These are phyloP conservation scores for Raphanus hybrid DNA, from an alignment of 441 rosid genomes.

Conservation along the genomic window DNA sequence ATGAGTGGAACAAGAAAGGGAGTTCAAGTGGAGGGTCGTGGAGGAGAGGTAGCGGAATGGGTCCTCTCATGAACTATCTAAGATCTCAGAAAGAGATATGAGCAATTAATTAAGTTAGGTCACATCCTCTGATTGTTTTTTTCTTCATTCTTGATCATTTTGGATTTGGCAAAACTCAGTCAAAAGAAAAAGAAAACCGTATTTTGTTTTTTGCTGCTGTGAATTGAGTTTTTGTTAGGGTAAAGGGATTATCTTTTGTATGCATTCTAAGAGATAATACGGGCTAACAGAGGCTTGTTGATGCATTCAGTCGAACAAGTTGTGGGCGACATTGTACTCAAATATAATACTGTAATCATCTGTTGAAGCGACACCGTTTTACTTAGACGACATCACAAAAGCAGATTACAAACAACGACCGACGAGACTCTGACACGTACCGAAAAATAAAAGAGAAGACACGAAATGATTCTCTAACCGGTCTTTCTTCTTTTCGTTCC, in stretches of 20 bases:
- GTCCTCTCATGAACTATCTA: constrained; percentile 78
- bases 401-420: background rate
- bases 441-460: background rate
- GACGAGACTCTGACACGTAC: background rate
- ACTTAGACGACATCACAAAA: background rate
- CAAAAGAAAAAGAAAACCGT: constrained; percentile 12
- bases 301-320: background rate
- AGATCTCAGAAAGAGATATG: constrained; percentile 66
- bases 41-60: constrained; percentile 77
- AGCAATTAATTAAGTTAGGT: constrained; percentile 16
- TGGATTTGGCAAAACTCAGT: constrained; percentile 26
- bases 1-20: constrained; percentile 56
- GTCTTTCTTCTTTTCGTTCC: background rate
- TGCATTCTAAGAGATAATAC: background rate
- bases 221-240: constrained; percentile 6
- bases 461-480: background rate
- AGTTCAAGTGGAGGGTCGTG: constrained; percentile 59
- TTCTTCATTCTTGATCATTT: background rate
- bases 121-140: constrained; percentile 7
- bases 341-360: no score
- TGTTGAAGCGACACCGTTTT: background rate
- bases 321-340: background rate
- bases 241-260: background rate
- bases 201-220: background rate
- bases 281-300: background rate